Evolutionary conservation across 2,329 filamentous ascomycete species (phyloP), one percentile per base, ranked within the genome.

Genomic region (Aspergillus amoenus): DNA sequence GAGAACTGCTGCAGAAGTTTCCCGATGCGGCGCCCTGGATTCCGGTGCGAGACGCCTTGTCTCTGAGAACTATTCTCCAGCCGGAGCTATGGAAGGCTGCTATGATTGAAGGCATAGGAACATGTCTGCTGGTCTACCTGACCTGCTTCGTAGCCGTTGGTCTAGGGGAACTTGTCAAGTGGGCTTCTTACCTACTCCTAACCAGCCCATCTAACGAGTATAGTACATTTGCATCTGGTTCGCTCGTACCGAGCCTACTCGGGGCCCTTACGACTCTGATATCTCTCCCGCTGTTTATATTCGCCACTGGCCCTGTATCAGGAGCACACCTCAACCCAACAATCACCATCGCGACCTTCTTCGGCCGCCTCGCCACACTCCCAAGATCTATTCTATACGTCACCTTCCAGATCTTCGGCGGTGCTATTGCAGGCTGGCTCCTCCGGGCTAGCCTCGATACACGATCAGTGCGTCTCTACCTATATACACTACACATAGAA

Each of bases 261-360:
- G 73, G 70, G 6, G 72, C 73, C 17, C 66, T 80, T 18, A 70
- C 70, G 55, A 80, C 75, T 55, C 65, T 71, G 13, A 59, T 77
- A 15, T 61, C 79, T 48, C 66, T 83, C 13, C 68, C 79, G 2
- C 66, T 81, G 0, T 79, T 83, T 64, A 81, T 84, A 37, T 82
- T 78, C 61, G 76, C 76, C 4, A 77, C 79, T 7, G 79, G 74
- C 2, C 76, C 80, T 0, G 76, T 78, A 0, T 79, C 77, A 3
- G 81, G 82, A 41, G 81, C 78, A 0, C 82, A 84, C 61, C 66
- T 84, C 48, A 84, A 82, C 61, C 81, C 81, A 1, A 70, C 79
- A 22, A 82, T 84, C 57, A 83, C 81, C 0, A 76, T 84, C 45
- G 75, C 79, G 1, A 82, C 81, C 2, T 79, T 84, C 56, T 77